These are phyloP conservation scores for Ogataea saltuana DNA, from an alignment of 805 yeast species.

Conservation along the genomic window DNA sequence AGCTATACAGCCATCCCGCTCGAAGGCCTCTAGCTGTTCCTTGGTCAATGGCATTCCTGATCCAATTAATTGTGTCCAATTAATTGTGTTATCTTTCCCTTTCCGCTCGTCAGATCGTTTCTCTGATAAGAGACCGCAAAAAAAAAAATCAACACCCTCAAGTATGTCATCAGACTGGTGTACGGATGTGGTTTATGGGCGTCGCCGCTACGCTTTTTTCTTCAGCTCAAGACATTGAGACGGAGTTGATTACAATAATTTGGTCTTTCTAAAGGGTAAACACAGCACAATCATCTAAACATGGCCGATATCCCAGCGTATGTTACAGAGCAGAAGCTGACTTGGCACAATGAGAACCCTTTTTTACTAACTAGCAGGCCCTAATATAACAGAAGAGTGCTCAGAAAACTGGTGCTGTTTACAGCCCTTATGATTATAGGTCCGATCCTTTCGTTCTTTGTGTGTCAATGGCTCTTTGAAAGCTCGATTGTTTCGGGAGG, in stretches of 20 bases:
- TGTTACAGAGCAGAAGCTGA: constrained; percentile 23
- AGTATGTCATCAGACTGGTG: background rate
- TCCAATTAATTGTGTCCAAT: too few species aligned
- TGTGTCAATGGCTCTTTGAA: constrained; percentile 31
- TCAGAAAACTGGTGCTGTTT: constrained; percentile 68
- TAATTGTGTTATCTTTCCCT: background rate
- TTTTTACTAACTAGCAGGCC: background rate
- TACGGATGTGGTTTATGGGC: background rate
- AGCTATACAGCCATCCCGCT: constrained; percentile 61
- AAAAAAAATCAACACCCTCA: background rate
- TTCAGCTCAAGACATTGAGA: too few species aligned
- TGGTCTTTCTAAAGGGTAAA: too few species aligned
- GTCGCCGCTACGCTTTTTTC: background rate
- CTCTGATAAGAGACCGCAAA: constrained; percentile 1
- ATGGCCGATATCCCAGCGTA: constrained; percentile 42
- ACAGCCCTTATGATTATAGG: constrained; percentile 74
- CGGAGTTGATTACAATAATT: too few species aligned
- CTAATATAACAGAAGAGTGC: constrained; percentile 51
- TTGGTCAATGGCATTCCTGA: constrained; percentile 39
- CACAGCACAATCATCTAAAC: background rate
- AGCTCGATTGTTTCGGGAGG: constrained; percentile 76
- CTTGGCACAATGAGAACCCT: background rate
- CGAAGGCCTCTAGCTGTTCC: constrained; percentile 51
- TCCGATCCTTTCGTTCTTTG: constrained; percentile 66
- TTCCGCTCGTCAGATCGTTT: background rate